Conservation (phyloP, 2,329 filamentous ascomycete species). For the Akanthomyces muscarius region DNA sequence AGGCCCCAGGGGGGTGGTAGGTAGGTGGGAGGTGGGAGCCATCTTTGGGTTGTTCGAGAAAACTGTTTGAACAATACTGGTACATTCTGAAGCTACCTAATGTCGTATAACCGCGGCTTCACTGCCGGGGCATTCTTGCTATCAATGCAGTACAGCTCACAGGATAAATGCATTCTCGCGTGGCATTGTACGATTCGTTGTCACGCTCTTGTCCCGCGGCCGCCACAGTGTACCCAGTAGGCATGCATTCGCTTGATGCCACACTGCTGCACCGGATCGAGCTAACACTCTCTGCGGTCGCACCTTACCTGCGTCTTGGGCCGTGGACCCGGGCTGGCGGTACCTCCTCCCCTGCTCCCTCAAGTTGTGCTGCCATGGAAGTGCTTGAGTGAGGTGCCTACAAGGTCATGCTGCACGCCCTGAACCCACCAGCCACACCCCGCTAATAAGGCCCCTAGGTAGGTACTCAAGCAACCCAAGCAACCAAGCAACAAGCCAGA, state of each 20-base stretch:
- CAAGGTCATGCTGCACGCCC: conserved; percentile 6
- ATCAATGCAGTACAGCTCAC: neutral
- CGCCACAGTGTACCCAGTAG: neutral
- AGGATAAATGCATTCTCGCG: neutral
- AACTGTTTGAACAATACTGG: neutral
- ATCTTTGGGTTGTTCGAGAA: neutral
- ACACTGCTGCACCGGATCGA: conserved; percentile 9
- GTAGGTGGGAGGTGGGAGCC: too few relatives aligned
- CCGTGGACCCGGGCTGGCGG: conserved; percentile 4
- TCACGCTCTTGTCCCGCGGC: neutral
- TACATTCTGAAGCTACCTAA: neutral
- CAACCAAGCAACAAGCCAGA: neutral
- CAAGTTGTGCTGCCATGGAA: too few relatives aligned
- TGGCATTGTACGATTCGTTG: conserved; percentile 3
- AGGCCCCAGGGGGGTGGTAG: neutral
- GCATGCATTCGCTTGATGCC: neutral
- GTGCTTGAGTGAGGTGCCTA: neutral
- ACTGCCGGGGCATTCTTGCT: neutral
- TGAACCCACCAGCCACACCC: neutral
- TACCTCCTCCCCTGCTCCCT: neutral
- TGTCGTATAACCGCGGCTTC: neutral
- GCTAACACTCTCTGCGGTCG: neutral
- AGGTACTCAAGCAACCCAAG: neutral
- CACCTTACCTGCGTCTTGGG: neutral
- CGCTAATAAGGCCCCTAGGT: neutral